A percentile compares a stretch with the other conserved stretches of the same genome.
phyloP scores from a whole-genome alignment of 2,329 filamentous ascomycete species.

The Zymoseptoria passerinii region DNA sequence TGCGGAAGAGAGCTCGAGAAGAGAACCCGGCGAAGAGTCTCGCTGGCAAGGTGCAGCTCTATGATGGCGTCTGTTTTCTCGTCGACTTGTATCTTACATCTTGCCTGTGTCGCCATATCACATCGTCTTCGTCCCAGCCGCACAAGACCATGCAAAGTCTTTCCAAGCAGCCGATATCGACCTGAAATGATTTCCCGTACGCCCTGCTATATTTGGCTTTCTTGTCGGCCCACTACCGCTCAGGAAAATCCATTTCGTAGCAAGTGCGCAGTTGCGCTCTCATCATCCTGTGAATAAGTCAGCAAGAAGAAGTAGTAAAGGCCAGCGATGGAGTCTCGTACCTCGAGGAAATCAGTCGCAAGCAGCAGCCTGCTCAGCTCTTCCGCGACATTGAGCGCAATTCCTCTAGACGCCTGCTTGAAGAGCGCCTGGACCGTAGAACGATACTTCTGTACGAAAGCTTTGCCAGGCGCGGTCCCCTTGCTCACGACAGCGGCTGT shows the following conservation, averaged over 20 bases:
- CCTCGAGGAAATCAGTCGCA: conserved; percentile 78
- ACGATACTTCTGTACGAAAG: conserved; percentile 75
- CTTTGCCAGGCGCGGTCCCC: conserved; percentile 66
- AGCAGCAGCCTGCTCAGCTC: conserved; percentile 76
- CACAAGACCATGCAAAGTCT: background rate
- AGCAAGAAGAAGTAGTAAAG: background rate
- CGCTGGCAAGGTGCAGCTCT: background rate
- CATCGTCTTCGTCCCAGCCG: background rate
- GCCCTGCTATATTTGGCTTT: background rate
- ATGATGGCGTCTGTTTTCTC: background rate
- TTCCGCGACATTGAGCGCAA: conserved; percentile 67
- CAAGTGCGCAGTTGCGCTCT: conserved; percentile 5
- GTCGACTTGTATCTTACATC: background rate
- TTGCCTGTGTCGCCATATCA: background rate
- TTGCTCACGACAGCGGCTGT: conserved; percentile 72
- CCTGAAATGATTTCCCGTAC: background rate
- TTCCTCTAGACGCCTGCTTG: conserved; percentile 56
- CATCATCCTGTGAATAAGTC: conserved; percentile 8
- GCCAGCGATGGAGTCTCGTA: conserved; percentile 39
- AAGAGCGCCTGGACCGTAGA: conserved; percentile 80
- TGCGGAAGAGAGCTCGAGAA: background rate
- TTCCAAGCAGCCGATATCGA: background rate
- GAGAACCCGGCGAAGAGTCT: background rate
- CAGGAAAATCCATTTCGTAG: conserved; percentile 11
- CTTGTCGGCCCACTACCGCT: background rate